Conservation (phyloP, 2,329 filamentous ascomycete species). For the Sclerotiophoma versabilis region DNA sequence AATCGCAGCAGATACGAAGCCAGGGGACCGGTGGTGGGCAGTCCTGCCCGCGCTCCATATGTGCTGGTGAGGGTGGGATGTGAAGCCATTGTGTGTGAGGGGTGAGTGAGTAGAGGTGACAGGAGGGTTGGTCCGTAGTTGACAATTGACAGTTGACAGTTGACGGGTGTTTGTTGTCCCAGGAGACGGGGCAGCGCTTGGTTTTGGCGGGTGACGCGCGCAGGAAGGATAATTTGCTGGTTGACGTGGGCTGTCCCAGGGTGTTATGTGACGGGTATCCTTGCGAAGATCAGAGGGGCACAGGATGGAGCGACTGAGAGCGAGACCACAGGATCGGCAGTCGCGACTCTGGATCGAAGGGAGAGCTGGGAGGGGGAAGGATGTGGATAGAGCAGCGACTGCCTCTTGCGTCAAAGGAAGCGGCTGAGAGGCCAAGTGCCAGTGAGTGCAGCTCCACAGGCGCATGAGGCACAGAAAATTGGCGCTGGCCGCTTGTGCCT, state of each 20-base stretch:
- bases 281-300: constrained; percentile 17
- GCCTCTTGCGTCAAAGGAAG: constrained; percentile 5
- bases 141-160: constrained; percentile 5
- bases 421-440: constrained; percentile 3
- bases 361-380: not conserved
- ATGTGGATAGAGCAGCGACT: constrained; percentile 11
- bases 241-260: constrained; percentile 10
- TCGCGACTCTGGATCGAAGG: constrained; percentile 4
- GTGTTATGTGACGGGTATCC: constrained; percentile 10
- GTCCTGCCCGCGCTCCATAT: constrained; percentile 55
- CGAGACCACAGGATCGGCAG: constrained; percentile 14
- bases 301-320: constrained; percentile 3
- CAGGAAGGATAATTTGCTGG: constrained; percentile 16
- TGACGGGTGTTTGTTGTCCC: constrained; percentile 13
- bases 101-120: not conserved
- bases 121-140: constrained; percentile 1
- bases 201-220: constrained; percentile 4
- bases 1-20: constrained; percentile 58
- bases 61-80: constrained; percentile 48
- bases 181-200: not conserved
- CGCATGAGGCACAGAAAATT: constrained; percentile 12
- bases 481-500: constrained; percentile 18
- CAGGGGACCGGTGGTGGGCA: constrained; percentile 53
- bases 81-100: constrained; percentile 38
- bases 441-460: constrained; percentile 1